phyloP scores from a whole-genome alignment of 768 basidiomycete species.

The Podaxis sp. region DNA sequence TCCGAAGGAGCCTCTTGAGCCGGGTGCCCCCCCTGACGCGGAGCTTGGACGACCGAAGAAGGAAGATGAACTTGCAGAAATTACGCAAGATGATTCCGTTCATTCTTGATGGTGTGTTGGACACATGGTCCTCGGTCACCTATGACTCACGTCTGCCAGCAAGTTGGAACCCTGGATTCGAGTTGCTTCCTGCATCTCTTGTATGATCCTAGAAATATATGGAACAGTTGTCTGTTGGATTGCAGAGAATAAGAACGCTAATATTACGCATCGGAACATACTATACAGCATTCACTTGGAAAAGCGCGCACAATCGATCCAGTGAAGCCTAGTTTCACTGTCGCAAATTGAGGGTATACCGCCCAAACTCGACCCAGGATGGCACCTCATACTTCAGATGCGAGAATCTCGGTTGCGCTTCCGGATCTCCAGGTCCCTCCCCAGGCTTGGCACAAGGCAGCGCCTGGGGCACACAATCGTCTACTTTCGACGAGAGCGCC shows the following conservation, averaged over 20 bases:
- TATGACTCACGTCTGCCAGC: too few species aligned
- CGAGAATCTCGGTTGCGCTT: background rate
- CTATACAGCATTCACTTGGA: too few species aligned
- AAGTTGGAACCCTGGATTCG: too few species aligned
- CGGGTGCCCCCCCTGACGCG: constrained; percentile 7
- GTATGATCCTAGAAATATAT: too few species aligned
- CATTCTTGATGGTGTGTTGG: background rate
- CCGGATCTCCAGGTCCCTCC: background rate
- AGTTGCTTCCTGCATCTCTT: too few species aligned
- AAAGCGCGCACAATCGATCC: too few species aligned
- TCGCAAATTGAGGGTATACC: background rate
- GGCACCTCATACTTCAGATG: constrained; percentile 1
- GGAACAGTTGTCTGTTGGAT: too few species aligned
- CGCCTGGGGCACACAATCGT: background rate
- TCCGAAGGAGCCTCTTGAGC: constrained; percentile 10
- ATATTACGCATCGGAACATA: too few species aligned
- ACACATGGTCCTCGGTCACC: background rate
- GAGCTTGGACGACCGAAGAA: constrained; percentile 7
- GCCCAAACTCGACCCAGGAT: background rate
- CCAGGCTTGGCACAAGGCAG: background rate
- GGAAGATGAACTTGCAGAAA: constrained; percentile 2
- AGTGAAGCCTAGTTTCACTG: background rate
- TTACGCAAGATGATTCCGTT: constrained; percentile 7
- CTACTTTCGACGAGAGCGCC: background rate
- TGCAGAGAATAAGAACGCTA: too few species aligned